phyloP scores from a whole-genome alignment of 1,139 yeast genomes.

The Candida tropicalis region DNA sequence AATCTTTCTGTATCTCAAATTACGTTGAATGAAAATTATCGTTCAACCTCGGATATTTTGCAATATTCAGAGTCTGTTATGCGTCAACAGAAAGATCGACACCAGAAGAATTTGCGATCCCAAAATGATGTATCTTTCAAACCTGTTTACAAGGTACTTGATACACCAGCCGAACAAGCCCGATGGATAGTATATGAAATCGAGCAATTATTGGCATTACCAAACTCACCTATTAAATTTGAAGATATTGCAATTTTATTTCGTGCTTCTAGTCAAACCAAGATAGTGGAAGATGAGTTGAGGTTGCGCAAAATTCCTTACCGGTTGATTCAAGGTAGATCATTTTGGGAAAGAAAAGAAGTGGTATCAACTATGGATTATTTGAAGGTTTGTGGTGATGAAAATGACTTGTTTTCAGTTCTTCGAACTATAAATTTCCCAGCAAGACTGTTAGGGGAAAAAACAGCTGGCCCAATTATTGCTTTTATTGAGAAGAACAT shows the following conservation, averaged over 20 bases:
- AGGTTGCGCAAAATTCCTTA: slow-evolving; percentile 62
- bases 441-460: slow-evolving; percentile 43
- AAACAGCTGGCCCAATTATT: slow-evolving; percentile 7
- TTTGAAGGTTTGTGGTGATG: slow-evolving; percentile 60
- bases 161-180: slow-evolving; percentile 55
- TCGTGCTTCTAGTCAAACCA: slow-evolving; percentile 60
- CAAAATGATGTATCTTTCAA: slow-evolving; percentile 43
- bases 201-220: slow-evolving; percentile 42
- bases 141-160: slow-evolving; percentile 49
- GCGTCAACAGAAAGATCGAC: slow-evolving; percentile 56
- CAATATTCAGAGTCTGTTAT: slow-evolving; percentile 68
- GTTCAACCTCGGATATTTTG: slow-evolving; percentile 75
- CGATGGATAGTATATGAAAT: slow-evolving; percentile 60
- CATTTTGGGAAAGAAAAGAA: slow-evolving; percentile 81
- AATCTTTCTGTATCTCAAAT: slow-evolving; percentile 28
- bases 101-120: slow-evolving; percentile 47
- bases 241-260: slow-evolving; percentile 73
- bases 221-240: slow-evolving; percentile 36
- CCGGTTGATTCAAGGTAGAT: slow-evolving; percentile 65
- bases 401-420: slow-evolving; percentile 28
- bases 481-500: not conserved
- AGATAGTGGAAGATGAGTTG: slow-evolving; percentile 64
- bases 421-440: slow-evolving; percentile 62
- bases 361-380: slow-evolving; percentile 64
- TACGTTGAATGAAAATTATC: slow-evolving; percentile 67